A percentile compares a stretch with the other conserved stretches of the same genome.
phyloP scores from a whole-genome alignment of 2,329 filamentous ascomycete genomes.

The Sporothrix dimorphospora region DNA sequence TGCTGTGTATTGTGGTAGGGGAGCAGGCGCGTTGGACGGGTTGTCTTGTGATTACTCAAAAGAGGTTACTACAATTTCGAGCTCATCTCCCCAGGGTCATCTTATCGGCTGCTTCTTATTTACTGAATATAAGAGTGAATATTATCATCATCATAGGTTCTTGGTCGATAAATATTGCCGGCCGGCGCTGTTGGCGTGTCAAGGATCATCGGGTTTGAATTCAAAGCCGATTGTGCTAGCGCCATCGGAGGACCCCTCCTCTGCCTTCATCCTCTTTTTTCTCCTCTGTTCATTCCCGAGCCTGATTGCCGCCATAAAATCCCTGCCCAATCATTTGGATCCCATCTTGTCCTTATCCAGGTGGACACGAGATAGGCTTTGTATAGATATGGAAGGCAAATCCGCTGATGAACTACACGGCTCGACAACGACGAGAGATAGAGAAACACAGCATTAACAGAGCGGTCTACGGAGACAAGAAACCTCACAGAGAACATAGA shows the following conservation, averaged over 20 bases:
- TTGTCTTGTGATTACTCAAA: not conserved
- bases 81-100: not conserved
- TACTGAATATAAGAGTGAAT: not conserved
- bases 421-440: not conserved
- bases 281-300: not conserved
- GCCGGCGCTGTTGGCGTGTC: not conserved
- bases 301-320: not conserved
- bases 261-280: not conserved
- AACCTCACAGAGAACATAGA: not conserved
- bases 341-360: not conserved
- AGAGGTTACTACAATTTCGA: not conserved
- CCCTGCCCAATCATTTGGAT: no score
- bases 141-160: not conserved
- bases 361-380: not conserved
- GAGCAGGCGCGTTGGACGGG: no score
- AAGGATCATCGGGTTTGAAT: not conserved
- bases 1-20: not conserved
- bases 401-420: not conserved
- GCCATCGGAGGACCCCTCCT: not conserved
- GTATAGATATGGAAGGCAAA: not conserved
- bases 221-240: slow-evolving; percentile 3
- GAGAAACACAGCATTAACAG: not conserved
- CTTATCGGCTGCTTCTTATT: slow-evolving; percentile 1
- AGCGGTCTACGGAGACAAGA: no score
- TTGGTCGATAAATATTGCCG: not conserved